These are phyloP conservation scores for Babesia bovis DNA, from an alignment of 169 alveolate species.

Conservation along the genomic window DNA sequence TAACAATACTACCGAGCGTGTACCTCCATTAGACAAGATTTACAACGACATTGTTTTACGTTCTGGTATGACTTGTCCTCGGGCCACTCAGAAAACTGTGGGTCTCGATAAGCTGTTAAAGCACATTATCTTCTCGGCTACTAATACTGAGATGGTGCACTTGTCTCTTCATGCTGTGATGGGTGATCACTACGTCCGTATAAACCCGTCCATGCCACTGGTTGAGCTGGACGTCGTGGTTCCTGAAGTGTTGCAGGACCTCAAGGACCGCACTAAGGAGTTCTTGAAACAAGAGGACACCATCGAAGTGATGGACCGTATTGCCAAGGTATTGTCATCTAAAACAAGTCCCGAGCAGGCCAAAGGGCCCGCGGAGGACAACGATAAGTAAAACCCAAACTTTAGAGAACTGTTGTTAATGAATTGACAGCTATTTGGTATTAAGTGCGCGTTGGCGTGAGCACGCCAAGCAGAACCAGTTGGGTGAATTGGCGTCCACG, in stretches of 20 bases:
- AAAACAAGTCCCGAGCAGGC: background rate
- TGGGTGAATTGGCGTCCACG: constrained; percentile 40
- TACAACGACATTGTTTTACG: constrained; percentile 16
- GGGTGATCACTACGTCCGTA: constrained; percentile 44
- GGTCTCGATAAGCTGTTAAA: constrained; percentile 48
- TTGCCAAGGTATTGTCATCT: background rate
- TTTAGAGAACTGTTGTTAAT: background rate
- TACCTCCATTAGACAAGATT: background rate
- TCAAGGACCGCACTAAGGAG: constrained; percentile 34
- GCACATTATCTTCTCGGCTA: constrained; percentile 48
- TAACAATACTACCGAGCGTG: background rate
- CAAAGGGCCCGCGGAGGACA: background rate
- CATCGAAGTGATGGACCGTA: background rate
- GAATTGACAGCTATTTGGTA: background rate
- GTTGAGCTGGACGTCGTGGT: constrained; percentile 50
- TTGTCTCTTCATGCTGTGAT: constrained; percentile 35
- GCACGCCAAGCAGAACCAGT: constrained; percentile 48
- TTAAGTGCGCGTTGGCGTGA: constrained; percentile 15
- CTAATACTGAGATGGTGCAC: constrained; percentile 59
- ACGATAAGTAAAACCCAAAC: background rate
- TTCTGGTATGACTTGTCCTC: background rate
- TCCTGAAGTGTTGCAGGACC: constrained; percentile 41
- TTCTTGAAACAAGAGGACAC: constrained; percentile 12
- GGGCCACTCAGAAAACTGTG: background rate
- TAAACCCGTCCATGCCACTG: constrained; percentile 48